phyloP scores from a whole-genome alignment of 176 grass and related monocot genomes.

The Typha latifolia region DNA sequence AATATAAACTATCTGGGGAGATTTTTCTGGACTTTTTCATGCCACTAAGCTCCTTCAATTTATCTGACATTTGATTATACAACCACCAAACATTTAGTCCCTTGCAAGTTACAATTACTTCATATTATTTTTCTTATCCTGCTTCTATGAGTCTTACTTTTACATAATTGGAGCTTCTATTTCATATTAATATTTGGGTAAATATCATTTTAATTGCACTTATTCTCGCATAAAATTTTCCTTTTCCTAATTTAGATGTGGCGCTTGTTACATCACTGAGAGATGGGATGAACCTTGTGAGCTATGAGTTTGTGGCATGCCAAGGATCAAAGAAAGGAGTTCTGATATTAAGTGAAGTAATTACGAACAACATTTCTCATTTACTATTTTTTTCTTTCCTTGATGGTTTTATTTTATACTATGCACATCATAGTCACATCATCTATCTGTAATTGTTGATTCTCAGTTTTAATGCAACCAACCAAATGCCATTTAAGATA shows the following conservation, averaged over 20 bases:
- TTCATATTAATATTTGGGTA: too few relatives aligned
- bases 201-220: not conserved
- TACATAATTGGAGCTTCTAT: too few relatives aligned
- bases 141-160: too few relatives aligned
- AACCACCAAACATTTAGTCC: too few relatives aligned
- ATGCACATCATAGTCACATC: not conserved
- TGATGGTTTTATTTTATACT: not conserved
- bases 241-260: constrained; percentile 60
- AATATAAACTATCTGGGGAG: too few relatives aligned
- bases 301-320: constrained; percentile 98
- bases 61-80: too few relatives aligned
- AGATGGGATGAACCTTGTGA: constrained; percentile 99
- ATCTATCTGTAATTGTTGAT: not conserved
- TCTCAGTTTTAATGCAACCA: too few relatives aligned
- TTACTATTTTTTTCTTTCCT: not conserved
- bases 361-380: not conserved
- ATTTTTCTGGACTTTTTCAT: too few relatives aligned
- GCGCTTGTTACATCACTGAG: constrained; percentile 94
- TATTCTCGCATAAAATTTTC: constrained; percentile 4
- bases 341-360: constrained; percentile 95
- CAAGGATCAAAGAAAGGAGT: constrained; percentile 94
- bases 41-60: too few relatives aligned
- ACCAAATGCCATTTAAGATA: not conserved
- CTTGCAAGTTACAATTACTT: too few relatives aligned
- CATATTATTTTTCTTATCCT: too few relatives aligned